Percentiles rank a stretch among this genome's conserved stretches.
Evolutionary conservation across 495 filamentous ascomycete genomes (phyloP).

Genomic region (Trichoderma orchidacearum): DNA sequence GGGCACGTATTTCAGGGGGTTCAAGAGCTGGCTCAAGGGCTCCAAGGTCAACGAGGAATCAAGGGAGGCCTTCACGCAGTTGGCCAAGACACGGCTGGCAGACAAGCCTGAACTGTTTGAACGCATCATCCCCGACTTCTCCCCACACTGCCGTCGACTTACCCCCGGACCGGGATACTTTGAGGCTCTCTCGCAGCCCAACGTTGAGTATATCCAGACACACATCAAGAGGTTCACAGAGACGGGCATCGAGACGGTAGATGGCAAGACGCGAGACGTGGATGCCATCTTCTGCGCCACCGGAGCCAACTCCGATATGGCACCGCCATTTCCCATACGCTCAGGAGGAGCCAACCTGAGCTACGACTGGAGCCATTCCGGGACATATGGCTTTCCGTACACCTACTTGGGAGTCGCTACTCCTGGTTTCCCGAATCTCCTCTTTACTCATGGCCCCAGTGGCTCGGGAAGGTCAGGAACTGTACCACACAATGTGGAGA

Average conservation of each 20-base stretch:
- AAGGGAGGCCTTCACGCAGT: constrained; percentile 34
- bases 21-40: constrained; percentile 40
- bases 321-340: constrained; percentile 45
- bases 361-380: constrained; percentile 31
- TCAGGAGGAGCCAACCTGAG: constrained; percentile 34
- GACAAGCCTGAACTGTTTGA: constrained; percentile 41
- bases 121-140: constrained; percentile 48
- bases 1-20: constrained; percentile 42
- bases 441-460: constrained; percentile 46
- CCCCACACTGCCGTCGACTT: constrained; percentile 52
- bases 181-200: constrained; percentile 49
- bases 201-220: constrained; percentile 45
- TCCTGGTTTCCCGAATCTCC: constrained; percentile 52
- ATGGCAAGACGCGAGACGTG: constrained; percentile 34
- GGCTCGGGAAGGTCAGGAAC: constrained; percentile 37
- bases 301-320: constrained; percentile 45
- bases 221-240: constrained; percentile 43
- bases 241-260: constrained; percentile 39
- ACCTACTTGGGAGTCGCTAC: constrained; percentile 50
- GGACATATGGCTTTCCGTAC: constrained; percentile 42
- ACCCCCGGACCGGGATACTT: constrained; percentile 63
- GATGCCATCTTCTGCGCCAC: constrained; percentile 58
- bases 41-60: constrained; percentile 33
- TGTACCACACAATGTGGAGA: constrained; percentile 38
- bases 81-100: constrained; percentile 36